Evolutionary conservation across 768 basidiomycete genomes (phyloP).

Genomic region (Tricholoma bakamatsutake): DNA sequence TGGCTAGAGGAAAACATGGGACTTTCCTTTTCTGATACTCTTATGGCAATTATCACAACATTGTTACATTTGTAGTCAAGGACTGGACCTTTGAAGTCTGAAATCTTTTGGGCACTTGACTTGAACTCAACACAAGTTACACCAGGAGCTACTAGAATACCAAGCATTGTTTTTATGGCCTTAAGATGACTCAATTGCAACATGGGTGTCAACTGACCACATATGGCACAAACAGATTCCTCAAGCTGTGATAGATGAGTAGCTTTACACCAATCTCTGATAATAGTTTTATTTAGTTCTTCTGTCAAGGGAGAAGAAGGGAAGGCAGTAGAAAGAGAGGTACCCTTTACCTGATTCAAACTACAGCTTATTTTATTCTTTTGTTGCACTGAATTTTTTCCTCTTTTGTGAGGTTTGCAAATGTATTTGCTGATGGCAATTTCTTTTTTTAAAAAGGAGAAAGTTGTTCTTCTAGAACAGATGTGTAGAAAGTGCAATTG

Average conservation of each 20-base stretch:
- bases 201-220: constrained; percentile 12
- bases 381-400: not conserved
- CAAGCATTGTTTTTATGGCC: not conserved
- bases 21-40: constrained; percentile 1
- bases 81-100: constrained; percentile 10
- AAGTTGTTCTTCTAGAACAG: not conserved
- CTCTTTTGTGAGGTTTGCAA: not conserved
- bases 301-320: not conserved
- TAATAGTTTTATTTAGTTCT: not conserved
- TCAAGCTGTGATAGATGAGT: constrained; percentile 5
- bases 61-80: constrained; percentile 11
- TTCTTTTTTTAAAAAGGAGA: not conserved
- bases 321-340: not conserved
- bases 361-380: not conserved
- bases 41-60: constrained; percentile 24
- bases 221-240: constrained; percentile 27
- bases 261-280: not conserved
- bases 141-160: not conserved
- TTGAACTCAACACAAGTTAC: not conserved
- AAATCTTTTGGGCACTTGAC: not conserved
- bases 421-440: not conserved
- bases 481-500: not conserved
- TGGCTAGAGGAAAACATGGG: constrained; percentile 20
- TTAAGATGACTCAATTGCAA: not conserved
- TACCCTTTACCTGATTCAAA: not conserved